A percentile compares a stretch with the other conserved stretches of the same genome.
phyloP scores from a whole-genome alignment of 2,329 filamentous ascomycete genomes.

The Eutypa lata region DNA sequence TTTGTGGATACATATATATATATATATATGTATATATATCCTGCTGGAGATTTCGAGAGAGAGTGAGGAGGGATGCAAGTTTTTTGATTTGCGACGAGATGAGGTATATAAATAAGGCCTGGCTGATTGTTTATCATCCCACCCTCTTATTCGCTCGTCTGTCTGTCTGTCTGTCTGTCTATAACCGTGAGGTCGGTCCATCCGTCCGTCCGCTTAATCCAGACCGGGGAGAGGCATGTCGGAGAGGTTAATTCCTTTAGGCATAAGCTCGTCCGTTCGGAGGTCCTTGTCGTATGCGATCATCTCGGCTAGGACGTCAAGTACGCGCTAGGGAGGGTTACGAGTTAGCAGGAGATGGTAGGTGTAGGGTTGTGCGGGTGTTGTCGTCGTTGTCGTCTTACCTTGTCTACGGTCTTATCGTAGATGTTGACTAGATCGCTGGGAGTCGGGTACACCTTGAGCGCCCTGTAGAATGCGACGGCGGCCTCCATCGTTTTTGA shows the following conservation, averaged over 20 bases:
- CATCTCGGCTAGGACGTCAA: constrained; percentile 97
- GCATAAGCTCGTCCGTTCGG: constrained; percentile 44
- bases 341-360: not conserved
- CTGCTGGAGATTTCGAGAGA: not conserved
- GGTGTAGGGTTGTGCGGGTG: not conserved
- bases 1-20: not conserved
- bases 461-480: constrained; percentile 93
- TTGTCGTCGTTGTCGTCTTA: constrained; percentile 31
- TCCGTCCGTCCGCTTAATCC: constrained; percentile 43
- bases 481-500: constrained; percentile 76
- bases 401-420: constrained; percentile 97
- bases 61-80: not conserved
- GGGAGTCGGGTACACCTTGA: constrained; percentile 96
- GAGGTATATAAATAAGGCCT: not conserved
- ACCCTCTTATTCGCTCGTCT: not conserved
- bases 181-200: constrained; percentile 3
- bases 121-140: not conserved
- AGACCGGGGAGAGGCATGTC: constrained; percentile 52
- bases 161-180: not conserved
- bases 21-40: not conserved
- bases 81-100: not conserved
- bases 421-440: constrained; percentile 93
- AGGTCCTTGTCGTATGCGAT: constrained; percentile 83
- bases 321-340: constrained; percentile 61
- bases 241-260: constrained; percentile 33